Evolutionary conservation across 2,329 filamentous ascomycete genomes (phyloP).

Genomic region (Phialophora macrospora): DNA sequence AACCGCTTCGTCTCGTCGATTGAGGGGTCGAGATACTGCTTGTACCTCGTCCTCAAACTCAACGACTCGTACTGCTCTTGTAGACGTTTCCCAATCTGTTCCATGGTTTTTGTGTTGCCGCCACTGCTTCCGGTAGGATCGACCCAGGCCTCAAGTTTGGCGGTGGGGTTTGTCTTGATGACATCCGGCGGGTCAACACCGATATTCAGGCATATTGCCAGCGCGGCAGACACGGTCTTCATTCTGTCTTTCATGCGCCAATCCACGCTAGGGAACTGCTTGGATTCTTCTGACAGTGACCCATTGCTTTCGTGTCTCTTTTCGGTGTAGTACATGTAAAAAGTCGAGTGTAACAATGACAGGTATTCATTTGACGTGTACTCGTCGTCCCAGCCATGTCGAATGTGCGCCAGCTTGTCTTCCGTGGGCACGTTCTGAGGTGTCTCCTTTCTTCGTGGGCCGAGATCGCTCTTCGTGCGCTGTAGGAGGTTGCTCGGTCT

Average conservation of each 20-base stretch:
- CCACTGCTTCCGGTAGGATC: constrained; percentile 82
- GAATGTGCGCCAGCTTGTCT: constrained; percentile 61
- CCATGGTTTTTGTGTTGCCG: constrained; percentile 79
- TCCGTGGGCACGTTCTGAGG: constrained; percentile 47
- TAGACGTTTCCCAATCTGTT: constrained; percentile 94
- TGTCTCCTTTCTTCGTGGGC: constrained; percentile 49
- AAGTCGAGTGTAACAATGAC: constrained; percentile 84
- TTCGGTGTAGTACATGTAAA: constrained; percentile 99
- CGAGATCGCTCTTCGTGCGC: constrained; percentile 61
- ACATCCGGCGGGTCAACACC: constrained; percentile 97
- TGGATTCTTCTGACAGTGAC: constrained; percentile 68
- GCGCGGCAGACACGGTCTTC: constrained; percentile 93
- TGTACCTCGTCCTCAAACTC: constrained; percentile 93
- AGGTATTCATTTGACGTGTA: constrained; percentile 90
- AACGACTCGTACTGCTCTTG: constrained; percentile 96
- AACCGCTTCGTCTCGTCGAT: constrained; percentile 98
- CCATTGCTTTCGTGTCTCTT: constrained; percentile 96
- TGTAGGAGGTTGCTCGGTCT: constrained; percentile 43
- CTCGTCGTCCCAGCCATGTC: constrained; percentile 91
- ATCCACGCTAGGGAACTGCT: constrained; percentile 71
- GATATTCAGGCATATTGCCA: constrained; percentile 94
- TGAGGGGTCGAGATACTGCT: constrained; percentile 93
- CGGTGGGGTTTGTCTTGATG: constrained; percentile 90
- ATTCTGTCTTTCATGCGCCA: constrained; percentile 97
- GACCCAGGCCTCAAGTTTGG: constrained; percentile 95